A percentile compares a stretch with the other conserved stretches of the same genome.
Evolutionary conservation across 352 stramenopile genomes (phyloP).

Genomic region (Globisporangium heterothallicum): DNA sequence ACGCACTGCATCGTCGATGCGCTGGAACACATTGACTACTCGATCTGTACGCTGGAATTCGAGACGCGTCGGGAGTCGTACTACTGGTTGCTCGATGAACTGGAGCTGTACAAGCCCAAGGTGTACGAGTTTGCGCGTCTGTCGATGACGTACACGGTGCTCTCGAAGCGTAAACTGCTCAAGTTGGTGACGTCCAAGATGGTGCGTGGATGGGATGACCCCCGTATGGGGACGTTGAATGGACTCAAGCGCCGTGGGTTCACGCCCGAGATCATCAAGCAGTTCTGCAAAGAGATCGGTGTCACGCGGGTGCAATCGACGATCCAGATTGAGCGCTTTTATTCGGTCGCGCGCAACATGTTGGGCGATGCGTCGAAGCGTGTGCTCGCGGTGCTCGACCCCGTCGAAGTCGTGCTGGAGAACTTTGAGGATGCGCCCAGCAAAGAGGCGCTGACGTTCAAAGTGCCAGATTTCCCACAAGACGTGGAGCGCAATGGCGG

Average conservation of each 20-base stretch:
- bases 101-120: conserved; percentile 97
- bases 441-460: conserved; percentile 31
- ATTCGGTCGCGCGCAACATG: conserved; percentile 63
- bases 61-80: conserved; percentile 98
- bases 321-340: conserved; percentile 80
- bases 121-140: conserved; percentile 96
- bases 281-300: conserved; percentile 85
- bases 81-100: conserved; percentile 97
- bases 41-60: conserved; percentile 99
- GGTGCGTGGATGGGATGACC: conserved; percentile 93
- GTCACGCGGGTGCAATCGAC: conserved; percentile 84
- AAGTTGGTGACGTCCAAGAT: conserved; percentile 94
- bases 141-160: conserved; percentile 97
- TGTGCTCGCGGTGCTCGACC: conserved; percentile 77
- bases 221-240: conserved; percentile 97
- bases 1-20: conserved; percentile 98
- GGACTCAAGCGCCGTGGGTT: conserved; percentile 87
- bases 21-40: conserved; percentile 99
- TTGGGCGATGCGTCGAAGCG: conserved; percentile 71
- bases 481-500: conserved; percentile 50
- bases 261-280: conserved; percentile 79
- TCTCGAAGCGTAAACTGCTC: conserved; percentile 98
- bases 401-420: conserved; percentile 63
- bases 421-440: conserved; percentile 50
- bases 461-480: conserved; percentile 72